Percentiles rank a stretch among this genome's conserved stretches.
These are phyloP conservation scores for Mycosphaerella sp. DNA, from an alignment of 2,329 filamentous ascomycete species.

Conservation along the genomic window DNA sequence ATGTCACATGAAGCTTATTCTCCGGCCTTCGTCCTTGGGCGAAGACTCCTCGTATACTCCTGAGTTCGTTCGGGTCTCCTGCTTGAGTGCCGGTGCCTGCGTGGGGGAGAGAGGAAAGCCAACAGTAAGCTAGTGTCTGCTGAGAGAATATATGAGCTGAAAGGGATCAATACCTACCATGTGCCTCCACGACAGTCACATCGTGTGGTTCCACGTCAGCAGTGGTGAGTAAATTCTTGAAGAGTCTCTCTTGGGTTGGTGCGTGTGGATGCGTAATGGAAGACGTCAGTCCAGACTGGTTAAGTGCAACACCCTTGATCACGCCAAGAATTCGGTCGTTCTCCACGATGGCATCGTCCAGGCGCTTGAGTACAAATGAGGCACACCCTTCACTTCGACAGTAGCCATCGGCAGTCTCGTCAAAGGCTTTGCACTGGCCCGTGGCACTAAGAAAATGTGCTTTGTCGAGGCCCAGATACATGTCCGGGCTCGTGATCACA, in stretches of 20 bases:
- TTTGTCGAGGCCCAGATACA: constrained; percentile 18
- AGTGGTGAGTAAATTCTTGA: constrained; percentile 61
- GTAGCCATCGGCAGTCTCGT: constrained; percentile 25
- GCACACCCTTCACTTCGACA: constrained; percentile 24
- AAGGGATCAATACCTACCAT: constrained; percentile 44
- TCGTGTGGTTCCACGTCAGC: constrained; percentile 69
- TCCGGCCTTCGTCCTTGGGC: constrained; percentile 46
- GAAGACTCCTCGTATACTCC: constrained; percentile 63
- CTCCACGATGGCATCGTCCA: constrained; percentile 61
- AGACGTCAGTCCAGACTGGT: constrained; percentile 72
- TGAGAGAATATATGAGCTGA: no score
- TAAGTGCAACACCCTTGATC: constrained; percentile 67
- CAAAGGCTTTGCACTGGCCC: constrained; percentile 24
- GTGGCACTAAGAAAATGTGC: constrained; percentile 22
- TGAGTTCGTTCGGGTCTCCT: constrained; percentile 76
- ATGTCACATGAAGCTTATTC: constrained; percentile 41
- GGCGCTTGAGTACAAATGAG: constrained; percentile 24
- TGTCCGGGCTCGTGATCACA: constrained; percentile 22
- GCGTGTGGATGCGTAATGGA: constrained; percentile 81
- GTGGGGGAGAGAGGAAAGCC: no score
- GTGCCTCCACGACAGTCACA: constrained; percentile 80
- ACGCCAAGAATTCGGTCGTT: constrained; percentile 65
- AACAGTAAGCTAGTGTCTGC: no score
- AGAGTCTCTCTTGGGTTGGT: constrained; percentile 65
- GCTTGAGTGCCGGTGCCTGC: constrained; percentile 68